phyloP scores from a whole-genome alignment of 2,329 filamentous ascomycete genomes.

The Colletotrichum liriopes region DNA sequence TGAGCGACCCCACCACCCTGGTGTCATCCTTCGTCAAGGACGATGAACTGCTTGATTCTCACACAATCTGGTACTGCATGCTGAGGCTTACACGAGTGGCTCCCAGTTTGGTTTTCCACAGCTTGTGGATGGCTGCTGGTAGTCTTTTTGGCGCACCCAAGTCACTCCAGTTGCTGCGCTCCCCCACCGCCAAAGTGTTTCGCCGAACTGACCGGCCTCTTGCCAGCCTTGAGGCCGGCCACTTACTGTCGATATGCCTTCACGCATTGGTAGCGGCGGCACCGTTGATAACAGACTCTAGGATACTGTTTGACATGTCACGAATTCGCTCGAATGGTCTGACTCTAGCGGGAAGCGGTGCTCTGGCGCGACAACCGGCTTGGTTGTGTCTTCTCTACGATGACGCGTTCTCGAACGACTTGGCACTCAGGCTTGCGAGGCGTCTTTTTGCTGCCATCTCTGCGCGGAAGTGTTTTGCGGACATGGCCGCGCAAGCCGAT shows the following conservation, averaged over 20 bases:
- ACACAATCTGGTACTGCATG: slow-evolving; percentile 76
- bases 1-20: slow-evolving; percentile 70
- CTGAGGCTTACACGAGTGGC: slow-evolving; percentile 71
- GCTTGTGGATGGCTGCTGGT: slow-evolving; percentile 74
- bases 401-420: slow-evolving; percentile 74
- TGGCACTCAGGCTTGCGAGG: slow-evolving; percentile 71
- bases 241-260: slow-evolving; percentile 72
- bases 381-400: slow-evolving; percentile 73
- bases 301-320: slow-evolving; percentile 72
- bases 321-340: slow-evolving; percentile 71
- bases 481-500: slow-evolving; percentile 57
- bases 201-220: slow-evolving; percentile 55
- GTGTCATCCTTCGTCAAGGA: slow-evolving; percentile 71
- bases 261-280: slow-evolving; percentile 74
- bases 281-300: slow-evolving; percentile 64
- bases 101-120: slow-evolving; percentile 74
- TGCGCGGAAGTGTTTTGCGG: slow-evolving; percentile 66
- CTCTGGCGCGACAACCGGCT: slow-evolving; percentile 62
- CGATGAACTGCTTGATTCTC: slow-evolving; percentile 70
- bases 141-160: slow-evolving; percentile 71
- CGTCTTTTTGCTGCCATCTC: slow-evolving; percentile 72
- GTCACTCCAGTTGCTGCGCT: slow-evolving; percentile 57
- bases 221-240: slow-evolving; percentile 66
- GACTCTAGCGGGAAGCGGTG: slow-evolving; percentile 63
- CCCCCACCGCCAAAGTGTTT: slow-evolving; percentile 56